Evolutionary conservation across 2,329 filamentous ascomycete genomes (phyloP).

Genomic region (Graphilbum sp.): DNA sequence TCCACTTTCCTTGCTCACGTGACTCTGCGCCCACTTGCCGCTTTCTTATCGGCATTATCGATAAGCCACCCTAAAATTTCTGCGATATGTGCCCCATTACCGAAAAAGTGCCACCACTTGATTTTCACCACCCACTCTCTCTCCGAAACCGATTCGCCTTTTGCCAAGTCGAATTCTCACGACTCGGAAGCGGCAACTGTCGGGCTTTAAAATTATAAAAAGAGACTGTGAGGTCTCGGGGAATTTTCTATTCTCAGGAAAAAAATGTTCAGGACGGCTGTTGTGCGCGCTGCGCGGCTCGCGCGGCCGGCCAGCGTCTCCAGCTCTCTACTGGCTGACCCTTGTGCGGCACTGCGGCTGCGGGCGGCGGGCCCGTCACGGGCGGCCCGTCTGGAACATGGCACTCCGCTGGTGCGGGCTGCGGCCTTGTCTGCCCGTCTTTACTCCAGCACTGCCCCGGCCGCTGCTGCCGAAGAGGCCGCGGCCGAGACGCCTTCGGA

Average conservation of each 20-base stretch:
- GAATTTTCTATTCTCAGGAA: no score
- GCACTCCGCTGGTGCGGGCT: not conserved
- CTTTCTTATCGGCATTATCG: no score
- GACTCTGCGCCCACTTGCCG: no score
- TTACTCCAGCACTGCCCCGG: no score
- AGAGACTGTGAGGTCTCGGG: no score
- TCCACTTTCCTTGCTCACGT: not conserved
- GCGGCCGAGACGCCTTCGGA: not conserved
- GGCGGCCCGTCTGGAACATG: not conserved
- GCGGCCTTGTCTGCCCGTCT: no score
- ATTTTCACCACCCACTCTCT: not conserved
- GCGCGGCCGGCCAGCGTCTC: conserved; percentile 4
- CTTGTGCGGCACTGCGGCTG: conserved; percentile 1
- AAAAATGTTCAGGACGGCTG: conserved; percentile 9
- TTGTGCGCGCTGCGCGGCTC: conserved; percentile 8
- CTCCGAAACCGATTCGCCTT: no score
- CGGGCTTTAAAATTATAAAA: no score
- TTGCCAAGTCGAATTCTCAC: not conserved
- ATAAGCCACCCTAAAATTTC: not conserved
- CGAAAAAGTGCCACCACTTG: no score
- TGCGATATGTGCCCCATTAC: no score
- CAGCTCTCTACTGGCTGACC: conserved; percentile 1
- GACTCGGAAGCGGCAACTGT: not conserved
- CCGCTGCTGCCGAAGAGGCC: conserved; percentile 1
- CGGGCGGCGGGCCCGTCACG: conserved; percentile 1